phyloP scores from a whole-genome alignment of 768 basidiomycete species.

The Boletus rubescentipes region DNA sequence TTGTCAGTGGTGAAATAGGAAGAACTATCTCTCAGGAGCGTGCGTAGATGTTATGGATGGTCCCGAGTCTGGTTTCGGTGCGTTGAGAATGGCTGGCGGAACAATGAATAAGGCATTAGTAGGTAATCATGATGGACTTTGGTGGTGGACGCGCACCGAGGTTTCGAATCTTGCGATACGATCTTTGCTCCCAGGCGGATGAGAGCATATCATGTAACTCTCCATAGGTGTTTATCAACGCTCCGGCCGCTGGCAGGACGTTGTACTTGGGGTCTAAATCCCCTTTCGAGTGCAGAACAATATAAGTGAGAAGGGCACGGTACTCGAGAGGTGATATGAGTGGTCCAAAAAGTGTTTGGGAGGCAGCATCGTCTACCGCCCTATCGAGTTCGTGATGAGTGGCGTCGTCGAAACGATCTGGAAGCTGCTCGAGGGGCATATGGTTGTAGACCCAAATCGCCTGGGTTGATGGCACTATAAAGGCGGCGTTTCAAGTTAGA shows the following conservation, averaged over 20 bases:
- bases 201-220: background rate
- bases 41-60: no score
- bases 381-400: background rate
- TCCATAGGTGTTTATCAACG: background rate
- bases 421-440: background rate
- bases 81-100: background rate
- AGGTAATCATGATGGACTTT: no score
- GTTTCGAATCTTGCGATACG: conserved; percentile 6
- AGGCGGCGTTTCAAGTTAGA: no score
- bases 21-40: background rate
- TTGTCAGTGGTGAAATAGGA: no score
- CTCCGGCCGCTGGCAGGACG: no score
- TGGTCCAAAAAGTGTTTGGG: no score
- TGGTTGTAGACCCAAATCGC: background rate
- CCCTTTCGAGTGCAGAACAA: no score
- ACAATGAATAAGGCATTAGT: background rate
- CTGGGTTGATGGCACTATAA: no score
- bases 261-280: no score
- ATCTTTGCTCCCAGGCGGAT: background rate
- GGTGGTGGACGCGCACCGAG: background rate
- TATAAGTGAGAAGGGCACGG: no score
- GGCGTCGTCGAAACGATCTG: background rate
- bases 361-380: background rate
- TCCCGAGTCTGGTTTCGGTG: background rate
- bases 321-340: no score